Base-by-base conservation (phyloP, 192 early-diverging fungal species). In the Powellomyces hirtus region DNA sequence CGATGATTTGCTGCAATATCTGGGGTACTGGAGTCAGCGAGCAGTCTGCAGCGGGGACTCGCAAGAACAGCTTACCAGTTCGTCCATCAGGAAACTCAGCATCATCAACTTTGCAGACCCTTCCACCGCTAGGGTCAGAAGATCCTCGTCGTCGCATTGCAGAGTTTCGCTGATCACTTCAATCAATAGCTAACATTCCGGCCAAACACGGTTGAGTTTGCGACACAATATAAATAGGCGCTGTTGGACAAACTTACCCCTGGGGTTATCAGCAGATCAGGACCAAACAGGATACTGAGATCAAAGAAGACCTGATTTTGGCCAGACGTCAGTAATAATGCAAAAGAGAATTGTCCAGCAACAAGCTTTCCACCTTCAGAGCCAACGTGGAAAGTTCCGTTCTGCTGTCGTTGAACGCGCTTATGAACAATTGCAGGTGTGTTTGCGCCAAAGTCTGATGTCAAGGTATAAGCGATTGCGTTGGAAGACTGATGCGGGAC, bases 61-160 rank as follows among this genome's bases (percentile, higher is more conserved):
- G 18, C 18, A 14, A 56, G 16, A 27, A 56, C 13, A 40, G n/a
- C 63, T 13, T 50, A 65, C 63, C 13, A 50, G 20, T 24, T 55
- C 49, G 33, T 85, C 75, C 35, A 71, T 63, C 4, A 88, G 64
- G 11, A 77, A 80, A 20, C 81, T 74, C 24, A 82, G 77, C 66
- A 83, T 84, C 34, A 88, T 83, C 33, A 96, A 66, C 72, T 90
- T 91, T 22, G 91, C 83, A 27, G 90, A 68, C 4, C 93, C 94
- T 75, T 93, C 91, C 0, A 81, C 87, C 1, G 89, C 88, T 11
- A 88, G 74, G 13, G 92, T 85, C 73, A 92, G 88, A 0, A 92
- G 64, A 11, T 80, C 75, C 30, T 75, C 75, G 42, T 80, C 79
- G 20, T 78, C 75, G 44, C 80, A 83, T 27, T 88, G 81, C 6